These are phyloP conservation scores for Leucocoprinus birnbaumii DNA, from an alignment of 768 basidiomycete genomes.

Conservation along the genomic window DNA sequence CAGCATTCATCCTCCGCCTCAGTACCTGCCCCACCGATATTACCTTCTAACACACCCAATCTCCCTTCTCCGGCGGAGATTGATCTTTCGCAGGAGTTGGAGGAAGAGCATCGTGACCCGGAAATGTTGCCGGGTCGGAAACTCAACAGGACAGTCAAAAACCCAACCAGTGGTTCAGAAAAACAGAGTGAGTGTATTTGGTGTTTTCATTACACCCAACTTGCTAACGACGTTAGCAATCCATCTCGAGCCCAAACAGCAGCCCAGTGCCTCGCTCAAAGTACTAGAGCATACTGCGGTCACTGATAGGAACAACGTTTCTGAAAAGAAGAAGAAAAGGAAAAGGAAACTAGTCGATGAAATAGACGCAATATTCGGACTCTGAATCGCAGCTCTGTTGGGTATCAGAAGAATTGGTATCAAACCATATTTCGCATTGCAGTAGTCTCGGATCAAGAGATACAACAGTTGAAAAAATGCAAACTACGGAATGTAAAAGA, in stretches of 20 bases:
- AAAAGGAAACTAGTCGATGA: slow-evolving; percentile 47
- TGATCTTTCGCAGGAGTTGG: no score
- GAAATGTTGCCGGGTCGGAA: no score
- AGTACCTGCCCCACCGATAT: no score
- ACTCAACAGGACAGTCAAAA: no score
- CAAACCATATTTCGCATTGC: slow-evolving; percentile 12
- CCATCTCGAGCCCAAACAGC: not conserved
- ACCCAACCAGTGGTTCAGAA: no score
- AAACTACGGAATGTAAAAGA: slow-evolving; percentile 13
- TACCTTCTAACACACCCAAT: no score
- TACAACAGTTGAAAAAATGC: slow-evolving; percentile 5
- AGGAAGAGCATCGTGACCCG: no score
- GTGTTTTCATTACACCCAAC: no score
- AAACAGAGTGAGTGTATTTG: not conserved
- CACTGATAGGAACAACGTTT: not conserved
- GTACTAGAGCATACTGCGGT: not conserved
- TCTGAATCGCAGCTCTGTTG: slow-evolving; percentile 18
- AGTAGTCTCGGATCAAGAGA: slow-evolving; percentile 1
- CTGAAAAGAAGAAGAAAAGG: slow-evolving; percentile 28
- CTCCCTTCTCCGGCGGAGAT: no score
- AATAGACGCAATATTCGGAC: slow-evolving; percentile 70
- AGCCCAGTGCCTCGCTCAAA: not conserved
- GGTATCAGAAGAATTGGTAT: slow-evolving; percentile 14
- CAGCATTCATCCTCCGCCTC: not conserved
- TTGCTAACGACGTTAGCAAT: no score